These are phyloP conservation scores for Lyophyllum decastes DNA, from an alignment of 768 basidiomycete species.

Conservation along the genomic window DNA sequence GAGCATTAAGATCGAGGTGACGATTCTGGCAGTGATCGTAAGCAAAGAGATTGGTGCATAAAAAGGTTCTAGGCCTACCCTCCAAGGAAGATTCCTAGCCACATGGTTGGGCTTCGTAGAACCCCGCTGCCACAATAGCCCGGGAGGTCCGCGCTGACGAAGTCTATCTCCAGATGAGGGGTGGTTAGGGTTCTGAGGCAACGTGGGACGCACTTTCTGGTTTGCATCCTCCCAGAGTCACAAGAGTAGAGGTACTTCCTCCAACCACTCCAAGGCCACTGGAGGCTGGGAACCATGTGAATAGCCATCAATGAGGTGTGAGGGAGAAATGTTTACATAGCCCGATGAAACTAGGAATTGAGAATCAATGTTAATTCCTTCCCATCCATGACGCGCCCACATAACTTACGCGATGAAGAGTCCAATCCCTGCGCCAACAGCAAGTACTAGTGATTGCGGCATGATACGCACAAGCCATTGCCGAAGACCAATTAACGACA, in stretches of 20 bases:
- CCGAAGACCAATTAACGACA: constrained; percentile 81
- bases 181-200: neutral
- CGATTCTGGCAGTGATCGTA: constrained; percentile 43
- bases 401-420: constrained; percentile 77
- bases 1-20: constrained; percentile 80
- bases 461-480: constrained; percentile 90
- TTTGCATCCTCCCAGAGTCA: constrained; percentile 77
- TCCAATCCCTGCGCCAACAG: constrained; percentile 86
- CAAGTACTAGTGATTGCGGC: constrained; percentile 83
- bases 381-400: neutral
- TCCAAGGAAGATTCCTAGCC: constrained; percentile 86
- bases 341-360: constrained; percentile 70
- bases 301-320: neutral
- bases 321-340: constrained; percentile 46
- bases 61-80: constrained; percentile 48
- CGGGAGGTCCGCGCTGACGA: constrained; percentile 43
- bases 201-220: constrained; percentile 38
- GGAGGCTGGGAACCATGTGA: constrained; percentile 39
- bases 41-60: neutral
- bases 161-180: constrained; percentile 34
- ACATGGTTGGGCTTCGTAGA: constrained; percentile 75
- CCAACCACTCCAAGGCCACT: constrained; percentile 77
- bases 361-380: constrained; percentile 11
- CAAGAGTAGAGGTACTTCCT: constrained; percentile 67
- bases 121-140: constrained; percentile 66